Conservation (phyloP, 2,329 filamentous ascomycete genomes). For the Pyrenochaeta sp. region DNA sequence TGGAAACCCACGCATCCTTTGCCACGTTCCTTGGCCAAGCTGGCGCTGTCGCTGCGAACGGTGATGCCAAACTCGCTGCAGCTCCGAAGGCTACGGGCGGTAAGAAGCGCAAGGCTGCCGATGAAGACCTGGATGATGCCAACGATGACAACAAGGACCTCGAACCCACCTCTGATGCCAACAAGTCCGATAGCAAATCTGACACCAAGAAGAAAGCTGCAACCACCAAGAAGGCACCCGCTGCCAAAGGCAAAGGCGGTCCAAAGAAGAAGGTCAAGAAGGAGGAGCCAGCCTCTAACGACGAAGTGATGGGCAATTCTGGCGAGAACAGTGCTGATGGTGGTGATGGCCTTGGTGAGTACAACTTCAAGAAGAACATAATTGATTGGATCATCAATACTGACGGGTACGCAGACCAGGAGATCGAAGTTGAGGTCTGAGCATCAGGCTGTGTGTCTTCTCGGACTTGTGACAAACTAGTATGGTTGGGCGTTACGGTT, state of each 20-base stretch:
- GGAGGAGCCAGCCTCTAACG: slow-evolving; percentile 18
- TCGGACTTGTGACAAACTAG: neutral
- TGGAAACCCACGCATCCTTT: slow-evolving; percentile 34
- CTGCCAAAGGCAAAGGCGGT: slow-evolving; percentile 21
- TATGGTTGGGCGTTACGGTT: neutral
- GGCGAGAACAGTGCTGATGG: slow-evolving; percentile 21
- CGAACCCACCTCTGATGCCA: slow-evolving; percentile 1
- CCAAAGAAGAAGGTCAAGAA: slow-evolving; percentile 33
- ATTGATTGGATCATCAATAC: slow-evolving; percentile 16
- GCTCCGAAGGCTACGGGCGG: slow-evolving; percentile 13
- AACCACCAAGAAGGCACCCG: slow-evolving; percentile 19
- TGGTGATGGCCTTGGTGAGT: slow-evolving; percentile 30
- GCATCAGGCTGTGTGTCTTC: neutral
- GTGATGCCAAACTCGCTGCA: slow-evolving; percentile 4
- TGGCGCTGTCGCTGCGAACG: neutral
- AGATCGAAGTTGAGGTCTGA: slow-evolving; percentile 6
- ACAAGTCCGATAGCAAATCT: slow-evolving; percentile 8
- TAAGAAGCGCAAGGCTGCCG: slow-evolving; percentile 36
- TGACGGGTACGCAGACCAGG: slow-evolving; percentile 16
- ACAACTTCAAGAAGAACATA: slow-evolving; percentile 10
- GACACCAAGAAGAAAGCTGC: slow-evolving; percentile 19
- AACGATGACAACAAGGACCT: slow-evolving; percentile 3
- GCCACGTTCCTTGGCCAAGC: slow-evolving; percentile 28
- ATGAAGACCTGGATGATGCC: slow-evolving; percentile 12
- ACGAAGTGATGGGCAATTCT: slow-evolving; percentile 6